These are phyloP conservation scores for Dictyostelium intermedium DNA, from an alignment of 78 protist species.

Conservation along the genomic window DNA sequence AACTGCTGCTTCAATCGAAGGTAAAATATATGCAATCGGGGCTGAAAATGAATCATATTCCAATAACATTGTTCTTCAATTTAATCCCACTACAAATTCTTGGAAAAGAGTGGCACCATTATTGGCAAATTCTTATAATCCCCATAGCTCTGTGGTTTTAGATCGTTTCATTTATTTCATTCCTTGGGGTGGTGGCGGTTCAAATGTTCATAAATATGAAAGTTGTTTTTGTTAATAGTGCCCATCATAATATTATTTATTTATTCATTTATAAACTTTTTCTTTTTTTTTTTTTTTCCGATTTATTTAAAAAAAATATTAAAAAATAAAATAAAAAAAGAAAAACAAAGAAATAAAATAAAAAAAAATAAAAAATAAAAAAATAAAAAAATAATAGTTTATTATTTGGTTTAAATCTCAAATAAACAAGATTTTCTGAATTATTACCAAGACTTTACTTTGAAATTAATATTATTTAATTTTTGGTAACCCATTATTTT, in stretches of 20 bases:
- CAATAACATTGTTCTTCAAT: constrained; percentile 45
- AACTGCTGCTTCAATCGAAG: not conserved
- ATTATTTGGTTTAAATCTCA: too few relatives aligned
- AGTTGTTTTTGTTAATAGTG: constrained; percentile 25
- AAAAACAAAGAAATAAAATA: too few relatives aligned
- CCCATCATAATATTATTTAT: not conserved
- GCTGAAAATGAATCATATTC: constrained; percentile 62
- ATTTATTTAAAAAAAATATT: too few relatives aligned
- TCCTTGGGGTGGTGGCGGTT: constrained; percentile 42
- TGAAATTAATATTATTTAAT: too few relatives aligned
- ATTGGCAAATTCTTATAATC: not conserved
- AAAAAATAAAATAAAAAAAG: too few relatives aligned
- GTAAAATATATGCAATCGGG: constrained; percentile 61
- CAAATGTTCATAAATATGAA: constrained; percentile 44
- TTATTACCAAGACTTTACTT: too few relatives aligned
- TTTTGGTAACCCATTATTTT: too few relatives aligned
- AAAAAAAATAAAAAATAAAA: too few relatives aligned
- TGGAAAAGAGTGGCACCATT: constrained; percentile 60
- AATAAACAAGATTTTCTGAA: too few relatives aligned
- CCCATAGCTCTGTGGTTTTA: not conserved
- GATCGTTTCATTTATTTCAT: constrained; percentile 49
- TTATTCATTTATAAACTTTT: too few relatives aligned
- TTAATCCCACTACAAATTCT: constrained; percentile 6
- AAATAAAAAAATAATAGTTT: too few relatives aligned
- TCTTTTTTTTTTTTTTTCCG: too few relatives aligned